phyloP scores from a whole-genome alignment of 2,329 filamentous ascomycete species.

The Blastomyces percursus region DNA sequence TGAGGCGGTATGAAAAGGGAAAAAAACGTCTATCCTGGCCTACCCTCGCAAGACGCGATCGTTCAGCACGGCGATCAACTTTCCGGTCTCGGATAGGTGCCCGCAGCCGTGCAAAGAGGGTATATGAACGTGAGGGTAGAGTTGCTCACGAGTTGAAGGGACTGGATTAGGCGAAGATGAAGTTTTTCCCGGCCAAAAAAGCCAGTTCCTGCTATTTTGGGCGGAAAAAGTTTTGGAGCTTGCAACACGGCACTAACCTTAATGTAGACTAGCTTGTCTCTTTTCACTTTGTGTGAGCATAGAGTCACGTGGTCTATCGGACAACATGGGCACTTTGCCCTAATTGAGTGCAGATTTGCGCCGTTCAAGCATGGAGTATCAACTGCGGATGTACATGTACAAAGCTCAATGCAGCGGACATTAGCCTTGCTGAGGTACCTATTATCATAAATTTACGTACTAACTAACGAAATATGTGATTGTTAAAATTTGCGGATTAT shows the following conservation, averaged over 20 bases:
- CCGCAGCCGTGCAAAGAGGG: neutral
- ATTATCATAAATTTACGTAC: neutral
- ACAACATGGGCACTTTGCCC: too few relatives aligned
- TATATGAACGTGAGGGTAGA: neutral
- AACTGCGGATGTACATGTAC: too few relatives aligned
- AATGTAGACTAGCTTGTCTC: neutral
- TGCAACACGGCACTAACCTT: neutral
- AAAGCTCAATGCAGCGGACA: too few relatives aligned
- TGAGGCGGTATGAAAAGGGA: neutral
- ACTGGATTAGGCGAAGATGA: neutral
- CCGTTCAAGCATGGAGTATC: too few relatives aligned
- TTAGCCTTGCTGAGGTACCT: neutral
- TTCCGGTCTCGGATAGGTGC: neutral
- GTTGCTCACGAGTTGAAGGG: neutral
- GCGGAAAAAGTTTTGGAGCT: constrained; percentile 4
- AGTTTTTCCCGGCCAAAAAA: neutral
- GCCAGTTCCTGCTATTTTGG: neutral
- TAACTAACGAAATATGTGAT: neutral
- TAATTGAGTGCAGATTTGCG: too few relatives aligned
- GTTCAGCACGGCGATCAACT: neutral
- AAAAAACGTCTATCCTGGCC: neutral
- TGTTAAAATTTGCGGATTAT: neutral
- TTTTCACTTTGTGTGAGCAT: too few relatives aligned
- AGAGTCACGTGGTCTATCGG: too few relatives aligned
- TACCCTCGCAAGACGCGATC: neutral